phyloP scores from a whole-genome alignment of 1,139 yeast species.

The Blastobotrys malaysiensis region DNA sequence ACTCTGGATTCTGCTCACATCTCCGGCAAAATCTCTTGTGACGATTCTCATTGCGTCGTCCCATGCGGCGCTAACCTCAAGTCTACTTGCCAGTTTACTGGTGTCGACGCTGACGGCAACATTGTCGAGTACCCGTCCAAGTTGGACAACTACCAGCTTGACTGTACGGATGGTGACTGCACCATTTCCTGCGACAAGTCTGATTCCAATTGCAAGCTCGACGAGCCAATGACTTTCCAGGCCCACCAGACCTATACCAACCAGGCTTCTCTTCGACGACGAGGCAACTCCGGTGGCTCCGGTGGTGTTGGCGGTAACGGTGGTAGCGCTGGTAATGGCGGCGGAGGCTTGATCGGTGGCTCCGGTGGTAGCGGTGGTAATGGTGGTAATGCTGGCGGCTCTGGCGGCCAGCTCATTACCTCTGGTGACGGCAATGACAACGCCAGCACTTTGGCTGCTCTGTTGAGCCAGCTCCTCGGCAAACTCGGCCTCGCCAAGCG shows the following conservation, averaged over 20 bases:
- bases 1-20: background rate
- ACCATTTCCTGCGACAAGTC: background rate
- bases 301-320: conserved; percentile 2
- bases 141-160: background rate
- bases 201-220: background rate
- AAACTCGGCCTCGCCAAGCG: background rate
- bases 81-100: background rate
- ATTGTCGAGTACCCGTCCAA: background rate
- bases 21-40: background rate
- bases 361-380: conserved; percentile 1
- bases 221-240: background rate
- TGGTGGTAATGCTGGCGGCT: conserved; percentile 2
- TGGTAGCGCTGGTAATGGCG: conserved; percentile 1
- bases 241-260: background rate
- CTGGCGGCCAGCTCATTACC: conserved; percentile 1
- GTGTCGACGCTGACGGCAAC: background rate
- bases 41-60: background rate
- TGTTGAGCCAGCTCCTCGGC: background rate
- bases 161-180: background rate
- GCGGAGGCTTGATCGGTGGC: background rate
- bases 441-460: background rate
- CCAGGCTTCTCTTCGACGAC: background rate
- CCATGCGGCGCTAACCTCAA: background rate
- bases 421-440: background rate
- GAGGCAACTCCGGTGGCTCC: background rate